Base-by-base conservation (phyloP, 1,139 yeast species). In the Arxiozyma bovina region DNA sequence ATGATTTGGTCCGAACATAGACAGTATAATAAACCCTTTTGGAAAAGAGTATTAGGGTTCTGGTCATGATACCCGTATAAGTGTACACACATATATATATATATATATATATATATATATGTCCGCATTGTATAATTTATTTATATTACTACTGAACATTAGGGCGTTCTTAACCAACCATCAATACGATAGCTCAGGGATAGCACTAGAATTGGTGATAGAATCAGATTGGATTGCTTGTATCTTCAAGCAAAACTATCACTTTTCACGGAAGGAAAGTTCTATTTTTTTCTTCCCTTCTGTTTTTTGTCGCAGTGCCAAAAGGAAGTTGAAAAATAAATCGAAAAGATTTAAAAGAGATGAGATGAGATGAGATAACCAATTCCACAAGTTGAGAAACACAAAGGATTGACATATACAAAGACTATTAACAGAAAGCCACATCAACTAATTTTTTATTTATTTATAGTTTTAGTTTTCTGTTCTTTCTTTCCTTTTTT, bases 1-100 rank as follows among this genome's bases (percentile, higher is more conserved):
- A 79, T 77, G 60, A 78, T 82, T 4, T 69, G 73, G 73, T 61
- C 63, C 42, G 71, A 68, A 52, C 60, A 64, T 45, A 60, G 58
- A 15, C 68, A 66, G 43, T 68, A 68, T 52, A 30, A 42, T n/a
- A 30, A 20, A 9, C 21, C 43, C 17, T 25, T 42, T n/a, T 44
- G 44, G 21, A 60, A 62, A 20, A 66, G 68, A 18, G 18, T 42
- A 15, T 20, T 27, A n/a, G 34, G 43, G 12, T 49, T 42, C 30
- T 49, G 45, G 42, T 20, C 43, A 8, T 49, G 27, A 38, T 34
- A 34, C n/a, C 12, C 2, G 8, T 34, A 34, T 34, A 34, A 34
- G n/a, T 34, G 40, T 15, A 34, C 6, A 8, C 30, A 25, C 30
- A 25, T 5, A 25, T 5, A 25, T 5, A 25, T 25, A 25, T 25